These are phyloP conservation scores for Neoscytalidium dimidiatum DNA, from an alignment of 2,329 filamentous ascomycete species.

Conservation along the genomic window DNA sequence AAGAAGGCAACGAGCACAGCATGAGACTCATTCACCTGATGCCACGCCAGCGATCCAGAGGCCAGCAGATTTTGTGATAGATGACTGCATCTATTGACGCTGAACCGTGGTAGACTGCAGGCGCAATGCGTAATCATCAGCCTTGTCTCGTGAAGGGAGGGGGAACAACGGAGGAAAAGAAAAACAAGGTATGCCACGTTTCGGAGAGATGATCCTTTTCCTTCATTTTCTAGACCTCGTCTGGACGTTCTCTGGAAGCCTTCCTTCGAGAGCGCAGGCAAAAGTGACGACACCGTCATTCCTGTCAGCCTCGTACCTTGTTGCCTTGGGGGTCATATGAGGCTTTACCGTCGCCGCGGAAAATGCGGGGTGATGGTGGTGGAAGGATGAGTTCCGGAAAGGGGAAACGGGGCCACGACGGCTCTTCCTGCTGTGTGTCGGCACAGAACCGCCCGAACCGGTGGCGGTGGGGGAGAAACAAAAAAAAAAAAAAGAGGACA, in stretches of 20 bases:
- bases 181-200: not conserved
- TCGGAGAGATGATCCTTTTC: not conserved
- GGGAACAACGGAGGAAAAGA: too few species aligned
- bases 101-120: not conserved
- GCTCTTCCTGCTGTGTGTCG: not conserved
- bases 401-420: not conserved
- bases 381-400: not conserved
- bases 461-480: too few species aligned
- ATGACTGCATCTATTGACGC: not conserved
- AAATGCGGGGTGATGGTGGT: not conserved
- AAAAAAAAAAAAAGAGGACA: too few species aligned
- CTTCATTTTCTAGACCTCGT: too few species aligned
- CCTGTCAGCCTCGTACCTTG: not conserved
- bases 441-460: not conserved
- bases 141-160: not conserved
- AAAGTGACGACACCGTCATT: too few species aligned
- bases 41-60: not conserved
- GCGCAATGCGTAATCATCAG: not conserved
- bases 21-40: not conserved
- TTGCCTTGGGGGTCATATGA: not conserved
- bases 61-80: not conserved
- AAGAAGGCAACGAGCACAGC: conserved; percentile 12
- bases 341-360: not conserved
- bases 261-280: too few species aligned
- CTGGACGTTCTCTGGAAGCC: too few species aligned